Percentiles rank a stretch among this genome's conserved stretches.
Conservation (phyloP, 345 rosid species). For the Euphorbia lathyris region DNA sequence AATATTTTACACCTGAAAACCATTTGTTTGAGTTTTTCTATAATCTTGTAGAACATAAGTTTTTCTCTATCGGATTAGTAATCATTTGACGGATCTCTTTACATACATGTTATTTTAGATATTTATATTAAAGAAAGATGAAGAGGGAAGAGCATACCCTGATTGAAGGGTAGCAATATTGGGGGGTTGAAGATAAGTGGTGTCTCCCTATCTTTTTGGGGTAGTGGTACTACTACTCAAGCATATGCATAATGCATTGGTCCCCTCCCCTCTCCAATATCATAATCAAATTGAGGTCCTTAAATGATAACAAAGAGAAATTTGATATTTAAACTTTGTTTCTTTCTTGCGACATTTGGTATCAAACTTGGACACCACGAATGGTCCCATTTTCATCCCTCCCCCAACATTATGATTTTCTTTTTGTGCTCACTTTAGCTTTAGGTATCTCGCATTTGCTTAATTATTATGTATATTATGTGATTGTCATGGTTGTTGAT, state of each 20-base stretch:
- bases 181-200: conserved; percentile 20
- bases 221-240: conserved; percentile 6
- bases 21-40: no score
- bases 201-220: conserved; percentile 30
- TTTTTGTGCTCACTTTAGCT: neutral
- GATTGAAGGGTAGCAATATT: conserved; percentile 6
- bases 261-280: no score
- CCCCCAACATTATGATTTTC: neutral
- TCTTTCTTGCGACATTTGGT: conserved; percentile 23
- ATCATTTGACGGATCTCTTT: no score
- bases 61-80: no score
- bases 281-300: conserved; percentile 22
- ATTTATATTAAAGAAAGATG: no score
- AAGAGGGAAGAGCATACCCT: neutral
- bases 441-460: no score
- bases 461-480: no score
- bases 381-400: conserved; percentile 29
- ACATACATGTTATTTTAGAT: no score
- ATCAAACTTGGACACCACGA: conserved; percentile 23
- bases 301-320: conserved; percentile 19
- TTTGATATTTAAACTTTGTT: neutral
- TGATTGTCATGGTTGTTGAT: neutral
- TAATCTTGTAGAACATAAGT: no score
- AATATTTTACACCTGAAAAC: no score
- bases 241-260: conserved; percentile 27